These are phyloP conservation scores for Globisporangium sylvaticum DNA, from an alignment of 352 stramenopile species.

Conservation along the genomic window DNA sequence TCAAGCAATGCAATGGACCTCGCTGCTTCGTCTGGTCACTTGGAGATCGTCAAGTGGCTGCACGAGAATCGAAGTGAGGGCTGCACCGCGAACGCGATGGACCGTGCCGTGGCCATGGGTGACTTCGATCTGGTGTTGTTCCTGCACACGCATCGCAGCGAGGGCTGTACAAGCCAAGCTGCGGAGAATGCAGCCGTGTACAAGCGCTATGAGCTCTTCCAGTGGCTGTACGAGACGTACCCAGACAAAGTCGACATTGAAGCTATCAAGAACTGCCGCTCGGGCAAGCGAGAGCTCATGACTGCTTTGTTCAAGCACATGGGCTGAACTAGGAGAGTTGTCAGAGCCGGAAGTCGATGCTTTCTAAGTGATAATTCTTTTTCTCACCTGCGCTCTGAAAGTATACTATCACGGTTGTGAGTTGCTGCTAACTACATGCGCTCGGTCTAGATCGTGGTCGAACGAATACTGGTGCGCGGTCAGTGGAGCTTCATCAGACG, in stretches of 20 bases:
- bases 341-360: no score
- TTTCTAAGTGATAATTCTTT: no score
- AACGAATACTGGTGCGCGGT: no score
- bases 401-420: no score
- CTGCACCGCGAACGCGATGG: neutral
- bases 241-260: neutral
- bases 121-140: neutral
- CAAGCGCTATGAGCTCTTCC: neutral
- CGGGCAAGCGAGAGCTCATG: no score
- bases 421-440: no score
- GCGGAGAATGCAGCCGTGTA: neutral
- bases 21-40: neutral
- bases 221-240: neutral
- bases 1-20: neutral
- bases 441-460: no score
- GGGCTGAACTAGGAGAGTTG: neutral
- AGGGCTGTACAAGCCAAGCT: neutral
- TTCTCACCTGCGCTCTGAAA: no score
- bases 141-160: neutral
- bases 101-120: neutral
- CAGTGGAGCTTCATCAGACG: no score
- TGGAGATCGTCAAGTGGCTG: slow-evolving; percentile 1
- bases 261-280: neutral
- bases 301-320: neutral
- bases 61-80: neutral